These are phyloP conservation scores for Tulasnella sp. DNA, from an alignment of 768 basidiomycete species.

Conservation along the genomic window DNA sequence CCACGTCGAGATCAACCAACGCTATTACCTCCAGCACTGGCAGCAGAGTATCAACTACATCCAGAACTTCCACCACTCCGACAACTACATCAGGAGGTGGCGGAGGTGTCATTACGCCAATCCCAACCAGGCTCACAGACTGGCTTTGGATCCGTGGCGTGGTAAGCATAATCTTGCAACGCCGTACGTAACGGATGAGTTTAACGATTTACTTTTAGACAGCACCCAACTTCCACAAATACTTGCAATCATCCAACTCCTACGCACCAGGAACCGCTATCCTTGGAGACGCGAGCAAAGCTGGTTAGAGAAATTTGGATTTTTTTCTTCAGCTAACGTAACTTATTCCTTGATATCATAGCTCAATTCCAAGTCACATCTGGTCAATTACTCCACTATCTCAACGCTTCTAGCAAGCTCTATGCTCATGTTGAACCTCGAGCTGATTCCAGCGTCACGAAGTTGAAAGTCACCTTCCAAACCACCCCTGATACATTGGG, in stretches of 20 bases:
- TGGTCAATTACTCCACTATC: constrained; percentile 45
- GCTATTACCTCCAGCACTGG: no score
- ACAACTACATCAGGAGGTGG: no score
- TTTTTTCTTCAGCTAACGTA: no score
- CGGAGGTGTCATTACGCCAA: no score
- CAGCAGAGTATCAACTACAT: no score
- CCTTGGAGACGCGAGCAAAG: background rate
- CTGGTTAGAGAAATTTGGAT: no score
- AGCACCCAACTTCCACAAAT: constrained; percentile 20
- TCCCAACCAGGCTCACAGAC: constrained; percentile 35
- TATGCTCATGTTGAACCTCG: constrained; percentile 40
- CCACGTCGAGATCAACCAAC: no score
- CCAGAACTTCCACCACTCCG: no score
- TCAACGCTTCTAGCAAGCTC: constrained; percentile 25
- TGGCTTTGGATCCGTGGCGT: constrained; percentile 47
- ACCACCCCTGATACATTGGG: constrained; percentile 35
- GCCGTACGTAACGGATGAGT: no score
- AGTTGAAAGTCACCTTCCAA: constrained; percentile 39
- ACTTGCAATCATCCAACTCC: background rate
- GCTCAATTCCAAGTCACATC: constrained; percentile 43
- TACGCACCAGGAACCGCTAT: background rate
- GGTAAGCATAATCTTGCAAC: constrained; percentile 27
- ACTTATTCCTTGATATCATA: no score
- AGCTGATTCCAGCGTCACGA: constrained; percentile 35
- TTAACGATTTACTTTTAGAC: no score